phyloP scores from a whole-genome alignment of 805 yeast species.

The Wilhelminamyces savonicus region DNA sequence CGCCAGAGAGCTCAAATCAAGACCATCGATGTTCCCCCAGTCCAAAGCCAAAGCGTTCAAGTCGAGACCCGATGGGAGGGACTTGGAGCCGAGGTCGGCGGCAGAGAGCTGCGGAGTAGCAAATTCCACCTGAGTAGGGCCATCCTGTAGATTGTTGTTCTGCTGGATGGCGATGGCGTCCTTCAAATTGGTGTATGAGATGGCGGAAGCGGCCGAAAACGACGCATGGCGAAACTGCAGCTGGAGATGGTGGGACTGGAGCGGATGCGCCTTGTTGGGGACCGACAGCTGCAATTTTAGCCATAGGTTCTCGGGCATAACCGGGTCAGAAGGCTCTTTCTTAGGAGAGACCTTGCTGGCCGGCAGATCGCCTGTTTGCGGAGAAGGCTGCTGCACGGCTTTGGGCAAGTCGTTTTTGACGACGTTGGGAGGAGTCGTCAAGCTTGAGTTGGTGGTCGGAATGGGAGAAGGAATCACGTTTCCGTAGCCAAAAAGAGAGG shows the following conservation, averaged over 20 bases:
- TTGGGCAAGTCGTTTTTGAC: not conserved
- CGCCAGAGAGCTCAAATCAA: slow-evolving; percentile 16
- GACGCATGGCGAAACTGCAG: slow-evolving; percentile 42
- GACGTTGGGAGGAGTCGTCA: slow-evolving; percentile 18
- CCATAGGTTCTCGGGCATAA: too few species aligned
- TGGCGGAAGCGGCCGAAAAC: slow-evolving; percentile 59
- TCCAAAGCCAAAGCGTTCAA: slow-evolving; percentile 26
- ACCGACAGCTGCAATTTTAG: too few species aligned
- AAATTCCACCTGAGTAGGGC: slow-evolving; percentile 69
- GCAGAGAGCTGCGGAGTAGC: slow-evolving; percentile 73
- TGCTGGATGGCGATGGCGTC: slow-evolving; percentile 33
- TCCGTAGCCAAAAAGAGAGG: slow-evolving; percentile 7
- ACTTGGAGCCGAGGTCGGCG: slow-evolving; percentile 30
- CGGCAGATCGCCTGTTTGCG: slow-evolving; percentile 16
- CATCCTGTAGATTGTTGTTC: slow-evolving; percentile 28
- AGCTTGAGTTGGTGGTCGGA: slow-evolving; percentile 16
- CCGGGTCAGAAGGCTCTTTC: too few species aligned
- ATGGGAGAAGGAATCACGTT: slow-evolving; percentile 18
- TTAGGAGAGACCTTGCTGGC: too few species aligned
- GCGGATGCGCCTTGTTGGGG: too few species aligned
- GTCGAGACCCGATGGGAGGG: slow-evolving; percentile 29
- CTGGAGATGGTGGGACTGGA: not conserved
- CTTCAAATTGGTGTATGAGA: slow-evolving; percentile 50
- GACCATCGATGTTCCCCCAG: slow-evolving; percentile 22
- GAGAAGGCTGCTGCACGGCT: slow-evolving; percentile 18